phyloP scores from a whole-genome alignment of 495 filamentous ascomycete species.

The Tuber melanosporum region DNA sequence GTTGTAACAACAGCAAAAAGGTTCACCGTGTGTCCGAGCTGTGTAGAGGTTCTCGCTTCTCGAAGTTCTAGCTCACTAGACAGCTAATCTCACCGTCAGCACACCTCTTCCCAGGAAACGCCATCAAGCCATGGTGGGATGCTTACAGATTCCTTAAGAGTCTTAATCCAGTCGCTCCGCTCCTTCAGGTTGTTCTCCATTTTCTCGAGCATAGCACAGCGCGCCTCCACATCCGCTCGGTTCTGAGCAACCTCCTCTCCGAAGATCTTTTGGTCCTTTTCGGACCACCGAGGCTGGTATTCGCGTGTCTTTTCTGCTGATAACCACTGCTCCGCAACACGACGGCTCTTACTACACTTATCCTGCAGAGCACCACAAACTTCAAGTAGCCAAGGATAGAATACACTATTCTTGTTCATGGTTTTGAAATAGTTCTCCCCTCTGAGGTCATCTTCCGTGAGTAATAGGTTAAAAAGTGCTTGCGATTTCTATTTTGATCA shows the following conservation, averaged over 20 bases:
- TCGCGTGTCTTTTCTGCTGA: neutral
- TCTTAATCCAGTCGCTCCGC: neutral
- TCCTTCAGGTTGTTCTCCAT: neutral
- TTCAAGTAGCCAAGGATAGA: constrained; percentile 5
- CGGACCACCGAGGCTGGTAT: neutral
- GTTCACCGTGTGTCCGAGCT: neutral
- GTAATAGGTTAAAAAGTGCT: neutral
- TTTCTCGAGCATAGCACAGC: neutral
- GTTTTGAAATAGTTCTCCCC: constrained; percentile 6
- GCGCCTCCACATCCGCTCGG: neutral
- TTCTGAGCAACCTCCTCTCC: neutral
- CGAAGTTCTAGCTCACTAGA: neutral
- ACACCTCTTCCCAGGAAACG: neutral
- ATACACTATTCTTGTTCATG: neutral
- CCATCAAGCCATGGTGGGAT: neutral
- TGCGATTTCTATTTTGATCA: neutral
- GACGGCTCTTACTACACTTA: neutral
- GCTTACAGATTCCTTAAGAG: neutral
- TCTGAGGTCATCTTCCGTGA: neutral
- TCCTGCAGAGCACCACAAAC: neutral
- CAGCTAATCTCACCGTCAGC: neutral
- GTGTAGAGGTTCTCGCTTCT: constrained; percentile 2
- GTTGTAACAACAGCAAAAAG: constrained; percentile 8
- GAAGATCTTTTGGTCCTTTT: neutral
- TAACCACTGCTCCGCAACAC: neutral